Evolutionary conservation across 2,329 filamentous ascomycete species (phyloP).

Genomic region (Claviceps arundinis): DNA sequence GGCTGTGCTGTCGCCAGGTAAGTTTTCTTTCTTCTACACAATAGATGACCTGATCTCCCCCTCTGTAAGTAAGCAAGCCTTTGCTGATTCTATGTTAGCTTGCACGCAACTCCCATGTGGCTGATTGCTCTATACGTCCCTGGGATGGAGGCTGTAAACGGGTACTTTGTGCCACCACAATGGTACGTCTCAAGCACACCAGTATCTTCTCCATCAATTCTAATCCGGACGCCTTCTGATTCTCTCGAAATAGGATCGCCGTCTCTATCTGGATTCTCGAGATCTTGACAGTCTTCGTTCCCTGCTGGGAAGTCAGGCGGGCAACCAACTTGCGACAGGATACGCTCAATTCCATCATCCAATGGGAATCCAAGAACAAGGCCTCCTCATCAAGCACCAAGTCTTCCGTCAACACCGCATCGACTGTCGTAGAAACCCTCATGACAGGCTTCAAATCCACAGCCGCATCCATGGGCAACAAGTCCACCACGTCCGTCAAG

Average conservation of each 20-base stretch:
- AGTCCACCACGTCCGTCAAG: constrained; percentile 9
- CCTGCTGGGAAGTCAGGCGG: constrained; percentile 42
- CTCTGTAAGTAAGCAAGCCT: too few relatives aligned
- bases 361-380: constrained; percentile 28
- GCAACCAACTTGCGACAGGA: constrained; percentile 26
- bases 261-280: constrained; percentile 47
- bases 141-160: constrained; percentile 21
- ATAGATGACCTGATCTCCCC: too few relatives aligned
- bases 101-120: constrained; percentile 53
- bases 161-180: constrained; percentile 41
- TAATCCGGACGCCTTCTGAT: neutral
- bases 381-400: constrained; percentile 8
- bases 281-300: constrained; percentile 47
- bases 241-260: constrained; percentile 17
- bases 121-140: constrained; percentile 40
- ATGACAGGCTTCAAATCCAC: constrained; percentile 18
- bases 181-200: constrained; percentile 34
- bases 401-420: constrained; percentile 9
- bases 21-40: constrained; percentile 6
- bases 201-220: constrained; percentile 26
- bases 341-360: constrained; percentile 29
- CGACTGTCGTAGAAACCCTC: constrained; percentile 15
- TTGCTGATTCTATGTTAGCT: constrained; percentile 18
- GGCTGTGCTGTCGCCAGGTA: constrained; percentile 30
- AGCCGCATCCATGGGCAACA: neutral